phyloP scores from a whole-genome alignment of 2,329 filamentous ascomycete species.

The Decorospora gaudefroyi region DNA sequence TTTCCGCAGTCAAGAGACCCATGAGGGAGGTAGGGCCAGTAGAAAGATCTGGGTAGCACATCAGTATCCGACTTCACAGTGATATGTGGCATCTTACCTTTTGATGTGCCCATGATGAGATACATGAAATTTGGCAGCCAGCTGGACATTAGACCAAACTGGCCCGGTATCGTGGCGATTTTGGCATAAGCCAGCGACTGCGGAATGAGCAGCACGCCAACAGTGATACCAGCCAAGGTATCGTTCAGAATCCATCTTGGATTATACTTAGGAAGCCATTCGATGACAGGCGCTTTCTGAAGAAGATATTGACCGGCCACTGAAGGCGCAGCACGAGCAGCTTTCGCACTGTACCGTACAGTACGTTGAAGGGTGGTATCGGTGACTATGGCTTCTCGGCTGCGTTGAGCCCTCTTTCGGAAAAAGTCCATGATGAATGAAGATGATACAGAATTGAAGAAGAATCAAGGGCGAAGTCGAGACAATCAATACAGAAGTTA shows the following conservation, averaged over 20 bases:
- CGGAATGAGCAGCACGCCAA: conserved; percentile 80
- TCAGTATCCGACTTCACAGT: conserved; percentile 43
- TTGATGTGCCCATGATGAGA: conserved; percentile 85
- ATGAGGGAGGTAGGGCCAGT: conserved; percentile 68
- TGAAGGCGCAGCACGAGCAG: conserved; percentile 54
- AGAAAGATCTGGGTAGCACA: conserved; percentile 60
- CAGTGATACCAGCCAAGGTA: conserved; percentile 66
- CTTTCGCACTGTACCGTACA: conserved; percentile 39
- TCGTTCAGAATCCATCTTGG: conserved; percentile 66
- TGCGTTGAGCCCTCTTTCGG: conserved; percentile 18
- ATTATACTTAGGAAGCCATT: conserved; percentile 67
- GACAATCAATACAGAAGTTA: no score
- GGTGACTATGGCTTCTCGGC: conserved; percentile 25
- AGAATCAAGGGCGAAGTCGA: no score
- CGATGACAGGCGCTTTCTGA: conserved; percentile 65
- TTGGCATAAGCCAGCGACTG: conserved; percentile 97
- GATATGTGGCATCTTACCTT: conserved; percentile 21
- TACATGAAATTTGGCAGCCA: conserved; percentile 95
- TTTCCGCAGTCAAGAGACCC: conserved; percentile 65
- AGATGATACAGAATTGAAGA: not conserved
- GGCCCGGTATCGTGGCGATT: conserved; percentile 83
- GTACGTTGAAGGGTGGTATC: conserved; percentile 39
- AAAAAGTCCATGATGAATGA: conserved; percentile 31
- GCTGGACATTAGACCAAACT: conserved; percentile 85
- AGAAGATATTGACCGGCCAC: conserved; percentile 60